Percentiles rank a stretch among this genome's conserved stretches.
phyloP scores from a whole-genome alignment of 306 rosid genomes.

The Dryas alaskensis region DNA sequence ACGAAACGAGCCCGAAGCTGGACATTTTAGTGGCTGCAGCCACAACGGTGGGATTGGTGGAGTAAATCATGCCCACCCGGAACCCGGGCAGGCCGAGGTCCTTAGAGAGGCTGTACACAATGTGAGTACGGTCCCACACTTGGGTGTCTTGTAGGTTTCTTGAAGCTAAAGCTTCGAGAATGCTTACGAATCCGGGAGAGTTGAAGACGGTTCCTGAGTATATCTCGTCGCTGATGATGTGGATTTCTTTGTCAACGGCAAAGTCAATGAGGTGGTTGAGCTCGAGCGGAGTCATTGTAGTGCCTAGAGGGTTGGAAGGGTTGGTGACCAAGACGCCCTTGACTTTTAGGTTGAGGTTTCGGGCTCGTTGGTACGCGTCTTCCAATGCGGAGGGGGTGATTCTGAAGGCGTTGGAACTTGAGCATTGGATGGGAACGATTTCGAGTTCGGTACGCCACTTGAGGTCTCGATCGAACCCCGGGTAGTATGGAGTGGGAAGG shows the following conservation, averaged over 20 bases:
- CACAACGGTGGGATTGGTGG: constrained; percentile 44
- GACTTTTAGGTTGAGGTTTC: constrained; percentile 42
- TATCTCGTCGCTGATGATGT: constrained; percentile 78
- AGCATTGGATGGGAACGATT: constrained; percentile 72
- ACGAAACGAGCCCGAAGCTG: constrained; percentile 79
- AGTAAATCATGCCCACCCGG: constrained; percentile 80
- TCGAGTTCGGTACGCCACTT: constrained; percentile 78
- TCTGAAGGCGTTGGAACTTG: constrained; percentile 68
- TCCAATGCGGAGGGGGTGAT: constrained; percentile 57
- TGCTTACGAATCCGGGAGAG: constrained; percentile 49
- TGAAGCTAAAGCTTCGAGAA: constrained; percentile 37
- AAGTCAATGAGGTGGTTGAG: constrained; percentile 52
- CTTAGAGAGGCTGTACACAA: constrained; percentile 73
- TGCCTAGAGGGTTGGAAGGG: constrained; percentile 88
- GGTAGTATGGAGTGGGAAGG: constrained; percentile 87
- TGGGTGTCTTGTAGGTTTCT: not conserved
- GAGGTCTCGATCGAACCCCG: constrained; percentile 85
- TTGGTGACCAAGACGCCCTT: constrained; percentile 77
- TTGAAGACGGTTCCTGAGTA: constrained; percentile 69
- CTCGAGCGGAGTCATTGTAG: constrained; percentile 50
- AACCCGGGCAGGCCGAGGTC: constrained; percentile 77
- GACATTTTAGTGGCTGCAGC: constrained; percentile 85
- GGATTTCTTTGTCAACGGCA: constrained; percentile 41
- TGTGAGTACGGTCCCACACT: constrained; percentile 42
- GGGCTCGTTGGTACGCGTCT: constrained; percentile 55